Conservation (phyloP, 78 protist species). For the Dictyostelium citrinum region DNA sequence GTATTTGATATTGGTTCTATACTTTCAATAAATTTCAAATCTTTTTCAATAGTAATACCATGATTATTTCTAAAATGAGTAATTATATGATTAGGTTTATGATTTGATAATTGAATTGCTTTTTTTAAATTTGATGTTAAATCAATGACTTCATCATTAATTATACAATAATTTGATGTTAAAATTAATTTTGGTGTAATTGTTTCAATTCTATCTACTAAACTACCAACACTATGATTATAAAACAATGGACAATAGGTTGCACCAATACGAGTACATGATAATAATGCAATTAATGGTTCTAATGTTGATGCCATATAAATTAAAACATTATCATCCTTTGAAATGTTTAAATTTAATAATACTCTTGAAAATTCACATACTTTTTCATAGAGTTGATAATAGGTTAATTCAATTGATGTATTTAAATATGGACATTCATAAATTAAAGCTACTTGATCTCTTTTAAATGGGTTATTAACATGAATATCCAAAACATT, state of each 20-base stretch:
- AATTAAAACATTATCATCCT: slow-evolving; percentile 89
- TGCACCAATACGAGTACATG: slow-evolving; percentile 95
- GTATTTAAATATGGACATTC: background rate
- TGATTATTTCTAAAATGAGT: background rate
- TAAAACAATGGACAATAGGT: slow-evolving; percentile 14
- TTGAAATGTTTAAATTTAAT: slow-evolving; percentile 68
- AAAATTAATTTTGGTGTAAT: background rate
- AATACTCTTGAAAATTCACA: slow-evolving; percentile 26
- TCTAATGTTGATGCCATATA: slow-evolving; percentile 90
- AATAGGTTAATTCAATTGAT: background rate
- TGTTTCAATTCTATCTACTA: background rate
- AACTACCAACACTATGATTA: background rate
- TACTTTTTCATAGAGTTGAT: background rate
- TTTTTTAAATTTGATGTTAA: background rate
- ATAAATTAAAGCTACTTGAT: slow-evolving; percentile 4
- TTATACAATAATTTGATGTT: background rate
- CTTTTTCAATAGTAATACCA: background rate
- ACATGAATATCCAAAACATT: slow-evolving; percentile 78
- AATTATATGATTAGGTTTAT: background rate
- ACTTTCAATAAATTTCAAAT: background rate
- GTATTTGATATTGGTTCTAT: background rate
- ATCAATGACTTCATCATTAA: background rate
- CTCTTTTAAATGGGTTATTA: background rate
- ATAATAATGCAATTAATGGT: slow-evolving; percentile 86
- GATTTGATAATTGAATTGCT: background rate